phyloP scores from a whole-genome alignment of 306 rosid species.

The Dryas drummondii region DNA sequence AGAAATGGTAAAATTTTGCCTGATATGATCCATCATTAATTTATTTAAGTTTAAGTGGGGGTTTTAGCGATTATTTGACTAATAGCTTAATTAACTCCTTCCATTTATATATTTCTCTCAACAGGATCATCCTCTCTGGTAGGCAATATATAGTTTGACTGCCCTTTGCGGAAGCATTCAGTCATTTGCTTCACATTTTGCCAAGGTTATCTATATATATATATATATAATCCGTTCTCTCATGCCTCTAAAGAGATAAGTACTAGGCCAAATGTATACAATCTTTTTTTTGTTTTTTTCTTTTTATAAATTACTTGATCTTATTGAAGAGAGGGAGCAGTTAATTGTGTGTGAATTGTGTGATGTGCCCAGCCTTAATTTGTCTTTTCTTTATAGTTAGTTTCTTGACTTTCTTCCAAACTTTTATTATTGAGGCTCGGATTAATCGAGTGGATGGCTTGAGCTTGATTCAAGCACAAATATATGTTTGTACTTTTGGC shows the following conservation, averaged over 20 bases:
- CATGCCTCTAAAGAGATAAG: not conserved
- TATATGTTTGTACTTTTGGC: not conserved
- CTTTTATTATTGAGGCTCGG: not conserved
- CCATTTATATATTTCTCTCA: not conserved
- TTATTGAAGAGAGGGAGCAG: too few relatives aligned
- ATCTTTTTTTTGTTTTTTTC: not conserved
- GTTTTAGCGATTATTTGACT: not conserved
- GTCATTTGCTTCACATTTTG: slow-evolving; percentile 1
- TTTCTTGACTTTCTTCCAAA: not conserved
- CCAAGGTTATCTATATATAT: too few relatives aligned
- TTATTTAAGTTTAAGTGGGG: not conserved
- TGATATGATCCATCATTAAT: not conserved
- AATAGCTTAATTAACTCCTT: not conserved
- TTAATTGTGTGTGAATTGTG: not conserved
- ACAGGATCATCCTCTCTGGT: slow-evolving; percentile 11
- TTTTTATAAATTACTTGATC: not conserved
- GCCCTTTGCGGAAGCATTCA: slow-evolving; percentile 14
- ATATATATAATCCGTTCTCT: not conserved
- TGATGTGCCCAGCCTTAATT: not conserved
- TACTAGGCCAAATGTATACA: not conserved
- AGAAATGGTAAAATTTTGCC: not conserved
- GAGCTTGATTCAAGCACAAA: not conserved
- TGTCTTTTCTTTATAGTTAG: not conserved
- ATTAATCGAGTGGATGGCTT: not conserved
- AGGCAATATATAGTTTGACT: slow-evolving; percentile 14